Conservation (phyloP, 306 rosid genomes). For the Styphnolobium japonicum region DNA sequence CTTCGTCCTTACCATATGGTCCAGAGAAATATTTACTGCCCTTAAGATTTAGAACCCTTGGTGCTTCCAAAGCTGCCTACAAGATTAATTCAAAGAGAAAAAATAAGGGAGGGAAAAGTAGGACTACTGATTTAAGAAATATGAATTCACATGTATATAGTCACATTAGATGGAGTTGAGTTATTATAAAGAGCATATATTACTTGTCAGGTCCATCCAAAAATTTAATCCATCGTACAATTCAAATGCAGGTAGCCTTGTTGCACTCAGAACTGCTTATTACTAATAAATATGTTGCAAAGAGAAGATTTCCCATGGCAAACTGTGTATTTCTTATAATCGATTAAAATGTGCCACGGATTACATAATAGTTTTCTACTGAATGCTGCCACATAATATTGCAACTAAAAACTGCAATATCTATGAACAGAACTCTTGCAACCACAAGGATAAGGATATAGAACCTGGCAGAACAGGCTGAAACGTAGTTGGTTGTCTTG, state of each 20-base stretch:
- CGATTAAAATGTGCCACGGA: not conserved
- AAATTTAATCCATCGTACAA: not conserved
- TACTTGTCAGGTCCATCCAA: not conserved
- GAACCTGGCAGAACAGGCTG: conserved; percentile 73
- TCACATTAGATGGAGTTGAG: not conserved
- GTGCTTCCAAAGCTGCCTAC: conserved; percentile 82
- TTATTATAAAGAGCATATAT: not conserved
- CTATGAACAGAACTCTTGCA: not conserved
- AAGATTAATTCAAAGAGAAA: conserved; percentile 22
- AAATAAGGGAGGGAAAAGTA: conserved; percentile 8
- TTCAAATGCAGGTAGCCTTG: not conserved
- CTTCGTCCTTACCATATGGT: conserved; percentile 59
- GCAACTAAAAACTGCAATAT: not conserved
- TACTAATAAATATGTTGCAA: not conserved
- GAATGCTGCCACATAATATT: no score
- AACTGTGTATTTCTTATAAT: not conserved
- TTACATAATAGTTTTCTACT: not conserved
- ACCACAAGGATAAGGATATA: not conserved
- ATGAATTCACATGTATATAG: not conserved
- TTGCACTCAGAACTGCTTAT: not conserved
- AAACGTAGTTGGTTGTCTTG: conserved; percentile 67
- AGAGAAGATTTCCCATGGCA: not conserved
- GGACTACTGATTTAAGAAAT: conserved; percentile 1
- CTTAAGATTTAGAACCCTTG: conserved; percentile 60
- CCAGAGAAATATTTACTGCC: conserved; percentile 63